These are phyloP conservation scores for Pseudotulostoma volvatum DNA, from an alignment of 495 filamentous ascomycete species.

Conservation along the genomic window DNA sequence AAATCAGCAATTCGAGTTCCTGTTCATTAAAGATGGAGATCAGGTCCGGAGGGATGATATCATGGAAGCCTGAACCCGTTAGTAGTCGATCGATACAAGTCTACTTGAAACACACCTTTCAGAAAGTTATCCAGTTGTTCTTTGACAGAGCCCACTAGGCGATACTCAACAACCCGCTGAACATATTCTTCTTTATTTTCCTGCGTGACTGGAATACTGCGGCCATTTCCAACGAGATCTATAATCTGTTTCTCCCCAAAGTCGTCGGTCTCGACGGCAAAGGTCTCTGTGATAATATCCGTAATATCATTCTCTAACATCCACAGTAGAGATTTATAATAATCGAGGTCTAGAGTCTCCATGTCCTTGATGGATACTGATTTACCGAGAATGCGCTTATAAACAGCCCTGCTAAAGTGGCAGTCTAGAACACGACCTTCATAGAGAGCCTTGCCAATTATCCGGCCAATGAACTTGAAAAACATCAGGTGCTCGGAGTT, in stretches of 20 bases:
- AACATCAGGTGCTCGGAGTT: slow-evolving; percentile 93
- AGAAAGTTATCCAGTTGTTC: slow-evolving; percentile 93
- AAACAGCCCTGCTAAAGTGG: slow-evolving; percentile 96
- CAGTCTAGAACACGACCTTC: slow-evolving; percentile 93
- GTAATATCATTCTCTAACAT: slow-evolving; percentile 98
- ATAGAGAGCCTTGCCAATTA: slow-evolving; percentile 97
- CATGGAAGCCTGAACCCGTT: slow-evolving; percentile 64
- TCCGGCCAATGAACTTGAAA: slow-evolving; percentile 98
- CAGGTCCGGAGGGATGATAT: slow-evolving; percentile 88
- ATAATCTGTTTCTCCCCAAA: slow-evolving; percentile 81
- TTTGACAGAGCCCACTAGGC: slow-evolving; percentile 75
- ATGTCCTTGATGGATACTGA: slow-evolving; percentile 96
- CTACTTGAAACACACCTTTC: slow-evolving; percentile 41
- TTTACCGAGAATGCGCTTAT: slow-evolving; percentile 90
- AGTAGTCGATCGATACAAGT: slow-evolving; percentile 7
- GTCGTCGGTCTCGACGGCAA: slow-evolving; percentile 80
- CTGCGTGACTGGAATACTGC: slow-evolving; percentile 85
- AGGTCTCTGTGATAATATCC: slow-evolving; percentile 96
- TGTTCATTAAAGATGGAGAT: slow-evolving; percentile 98
- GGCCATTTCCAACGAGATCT: slow-evolving; percentile 73
- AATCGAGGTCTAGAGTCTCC: slow-evolving; percentile 96
- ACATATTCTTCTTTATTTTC: slow-evolving; percentile 99
- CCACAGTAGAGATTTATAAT: slow-evolving; percentile 98
- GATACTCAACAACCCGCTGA: slow-evolving; percentile 83
- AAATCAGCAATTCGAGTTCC: slow-evolving; percentile 92